phyloP scores from a whole-genome alignment of 805 yeast species.

The Ogataea methylovora region DNA sequence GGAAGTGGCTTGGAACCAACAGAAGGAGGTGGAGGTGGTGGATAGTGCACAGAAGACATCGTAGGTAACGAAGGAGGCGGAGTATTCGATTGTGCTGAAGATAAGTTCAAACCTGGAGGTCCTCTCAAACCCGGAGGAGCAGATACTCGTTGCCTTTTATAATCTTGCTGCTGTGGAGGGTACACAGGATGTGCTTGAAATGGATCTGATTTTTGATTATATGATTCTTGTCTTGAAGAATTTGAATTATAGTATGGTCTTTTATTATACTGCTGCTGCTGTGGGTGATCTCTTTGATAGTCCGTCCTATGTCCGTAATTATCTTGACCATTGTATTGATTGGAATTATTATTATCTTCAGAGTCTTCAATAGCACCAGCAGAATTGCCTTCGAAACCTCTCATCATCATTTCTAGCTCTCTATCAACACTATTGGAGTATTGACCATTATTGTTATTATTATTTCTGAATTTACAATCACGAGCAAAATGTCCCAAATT shows the following conservation, averaged over 20 bases:
- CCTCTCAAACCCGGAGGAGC: conserved; percentile 12
- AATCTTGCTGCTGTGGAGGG: neutral
- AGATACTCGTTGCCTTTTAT: conserved; percentile 2
- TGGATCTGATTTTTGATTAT: too few relatives aligned
- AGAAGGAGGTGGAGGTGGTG: conserved; percentile 4
- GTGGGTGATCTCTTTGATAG: neutral
- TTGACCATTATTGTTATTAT: conserved; percentile 4
- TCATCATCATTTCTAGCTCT: conserved; percentile 46
- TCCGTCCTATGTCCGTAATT: conserved; percentile 1
- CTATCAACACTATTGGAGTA: conserved; percentile 26
- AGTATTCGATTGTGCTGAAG: neutral
- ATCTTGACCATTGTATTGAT: neutral
- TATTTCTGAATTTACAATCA: conserved; percentile 58
- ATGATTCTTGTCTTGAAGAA: neutral
- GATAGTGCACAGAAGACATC: neutral
- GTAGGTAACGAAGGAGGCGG: conserved; percentile 6
- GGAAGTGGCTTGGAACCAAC: conserved; percentile 1
- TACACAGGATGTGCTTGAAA: too few relatives aligned
- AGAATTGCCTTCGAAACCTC: conserved; percentile 31
- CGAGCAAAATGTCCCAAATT: conserved; percentile 79
- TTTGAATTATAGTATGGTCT: neutral
- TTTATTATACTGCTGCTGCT: neutral
- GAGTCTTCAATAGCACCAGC: conserved; percentile 21
- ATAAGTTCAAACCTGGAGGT: conserved; percentile 14
- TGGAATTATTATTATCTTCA: conserved; percentile 1